Evolutionary conservation across 2,329 filamentous ascomycete genomes (phyloP), one percentile per base, ranked within the genome.

Genomic region (Phialophora verrucosa): DNA sequence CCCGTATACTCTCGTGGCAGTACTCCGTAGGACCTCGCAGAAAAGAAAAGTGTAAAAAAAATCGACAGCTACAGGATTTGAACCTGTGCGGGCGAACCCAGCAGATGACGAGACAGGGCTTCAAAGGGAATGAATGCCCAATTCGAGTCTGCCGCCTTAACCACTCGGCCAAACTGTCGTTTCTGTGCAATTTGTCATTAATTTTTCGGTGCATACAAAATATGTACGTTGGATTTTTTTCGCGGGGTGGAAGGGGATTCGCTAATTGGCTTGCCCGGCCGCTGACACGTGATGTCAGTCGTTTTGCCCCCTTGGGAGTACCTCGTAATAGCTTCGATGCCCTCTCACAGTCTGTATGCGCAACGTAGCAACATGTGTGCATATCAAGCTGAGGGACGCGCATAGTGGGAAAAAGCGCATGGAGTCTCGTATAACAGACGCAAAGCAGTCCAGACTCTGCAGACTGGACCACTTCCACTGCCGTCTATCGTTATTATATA

Each of bases 1-100:
- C 31, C 31, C 10, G 3, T 35, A 12, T 4, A 35, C 11, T 35
- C 32, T 35, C 32, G 3, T 2, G 10, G 10, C 10, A 35, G 11
- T 25, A 25, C 23, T 25, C 23, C 2, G 23, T 35, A 12, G 10
- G 32, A 11, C 11, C 32, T 12, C 32, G 7, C 1, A 3, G 2
- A 35, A 35, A 35, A 2, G 23, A 25, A 35, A 35, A 35, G 32
- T 32, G 31, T 0, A 65, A 68, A 32, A 42, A 56, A 68, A 64
- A 17, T 58, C 71, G 70, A 72, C 71, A 72, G 50, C 67, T 63
- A 72, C 67, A 73, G 71, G 71, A 73, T 69, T 72, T 69, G 71
- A 73, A 73, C 71, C 71, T 73, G 66, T 72, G 71, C 71, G 66
- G 69, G 64, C 71, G 71, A 72, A 73, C 67, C 66, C 67, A 72